Base-by-base conservation (phyloP, 306 rosid species). In the Arachis stenosperma region DNA sequence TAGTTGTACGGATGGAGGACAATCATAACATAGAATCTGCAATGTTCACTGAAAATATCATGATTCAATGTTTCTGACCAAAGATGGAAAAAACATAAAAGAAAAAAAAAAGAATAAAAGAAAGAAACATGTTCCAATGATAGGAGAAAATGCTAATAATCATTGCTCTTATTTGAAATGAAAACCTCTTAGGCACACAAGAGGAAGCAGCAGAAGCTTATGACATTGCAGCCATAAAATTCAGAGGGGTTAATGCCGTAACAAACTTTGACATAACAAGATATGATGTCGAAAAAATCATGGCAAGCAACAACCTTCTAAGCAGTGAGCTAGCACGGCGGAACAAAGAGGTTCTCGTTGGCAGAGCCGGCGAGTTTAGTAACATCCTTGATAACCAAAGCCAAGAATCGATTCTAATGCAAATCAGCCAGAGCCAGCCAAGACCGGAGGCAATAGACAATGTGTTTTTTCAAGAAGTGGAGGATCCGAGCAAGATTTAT, bases 141-240 rank as follows among this genome's bases (percentile, higher is more conserved):
- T 39, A 33, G 14, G 17, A 48, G 43, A 36, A 53, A 71, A 40
- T 56, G 14, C 82, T 79, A 30, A 73, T 53, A 0, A 75, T 46
- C 29, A 70, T 22, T 22, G 27, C 27, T 22, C 17, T 72, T 27
- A 1, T 62, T 53, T 63, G 77, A 70, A 66, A 65, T 75, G 79
- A 56, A 74, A 54, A 29, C 27, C 1, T 22, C 65, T 14, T 51
- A 92, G 98, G 98, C 79, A 90, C 97, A 6, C 98, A 92, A 86
- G 98, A 92, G 84, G 96, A 92, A 83, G 98, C 98, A 40, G 98
- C 98, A 4, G 98, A 92, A 75, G 96, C 98, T 43, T 92, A 92
- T 8, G 98, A 92, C 74, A 77, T 92, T 48, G 97, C 98, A 2
- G 98, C 98, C 44, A 92, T 92, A 55, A 92, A 92, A 77, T 90